Evolutionary conservation across 2,329 filamentous ascomycete species (phyloP).

Genomic region (Nemania sp.): DNA sequence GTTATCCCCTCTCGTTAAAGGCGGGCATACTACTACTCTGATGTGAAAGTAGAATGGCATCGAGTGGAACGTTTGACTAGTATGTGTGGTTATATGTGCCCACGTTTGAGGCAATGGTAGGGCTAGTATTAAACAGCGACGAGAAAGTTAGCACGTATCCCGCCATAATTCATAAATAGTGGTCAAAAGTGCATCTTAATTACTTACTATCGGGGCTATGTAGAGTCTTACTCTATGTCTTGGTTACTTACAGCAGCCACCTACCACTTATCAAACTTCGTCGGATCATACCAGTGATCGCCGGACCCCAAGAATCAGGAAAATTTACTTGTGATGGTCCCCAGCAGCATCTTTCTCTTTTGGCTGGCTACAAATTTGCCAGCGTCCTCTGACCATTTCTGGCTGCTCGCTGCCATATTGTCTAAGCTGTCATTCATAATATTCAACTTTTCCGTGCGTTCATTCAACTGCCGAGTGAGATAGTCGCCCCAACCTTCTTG

Average conservation of each 20-base stretch:
- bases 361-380: constrained; percentile 84
- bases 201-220: too few species aligned
- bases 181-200: too few species aligned
- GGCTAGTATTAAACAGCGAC: too few species aligned
- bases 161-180: too few species aligned
- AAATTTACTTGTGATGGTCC: constrained; percentile 66
- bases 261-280: not conserved
- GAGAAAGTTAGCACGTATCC: too few species aligned
- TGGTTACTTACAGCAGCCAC: too few species aligned
- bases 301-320: constrained; percentile 20
- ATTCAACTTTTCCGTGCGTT: constrained; percentile 84
- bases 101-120: too few species aligned
- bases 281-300: not conserved
- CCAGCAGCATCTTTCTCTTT: constrained; percentile 81
- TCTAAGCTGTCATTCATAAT: constrained; percentile 86
- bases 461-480: constrained; percentile 82
- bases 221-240: not conserved
- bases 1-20: too few species aligned
- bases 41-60: too few species aligned
- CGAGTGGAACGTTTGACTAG: too few species aligned
- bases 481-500: constrained; percentile 76
- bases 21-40: too few species aligned
- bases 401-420: constrained; percentile 76
- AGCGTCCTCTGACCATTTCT: constrained; percentile 84
- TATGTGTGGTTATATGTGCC: too few species aligned